A percentile compares a stretch with the other conserved stretches of the same genome.
Conservation (phyloP, 306 rosid genomes). For the Citrullus colocynthis region DNA sequence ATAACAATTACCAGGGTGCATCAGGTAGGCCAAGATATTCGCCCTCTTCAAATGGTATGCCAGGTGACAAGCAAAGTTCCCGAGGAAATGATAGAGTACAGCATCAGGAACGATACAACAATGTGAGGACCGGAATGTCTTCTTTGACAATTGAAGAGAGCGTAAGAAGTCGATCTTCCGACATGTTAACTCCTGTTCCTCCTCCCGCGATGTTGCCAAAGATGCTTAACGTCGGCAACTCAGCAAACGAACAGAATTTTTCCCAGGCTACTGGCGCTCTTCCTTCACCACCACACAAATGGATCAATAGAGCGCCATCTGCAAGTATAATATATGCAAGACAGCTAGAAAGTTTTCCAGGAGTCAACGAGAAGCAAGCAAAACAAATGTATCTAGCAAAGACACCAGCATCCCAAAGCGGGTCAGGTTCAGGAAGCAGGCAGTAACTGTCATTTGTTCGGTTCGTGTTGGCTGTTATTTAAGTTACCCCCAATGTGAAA, state of each 20-base stretch:
- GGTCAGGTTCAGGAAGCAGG: constrained; percentile 27
- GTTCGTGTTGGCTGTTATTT: constrained; percentile 1
- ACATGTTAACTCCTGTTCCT: constrained; percentile 1
- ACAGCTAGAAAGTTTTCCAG: constrained; percentile 41
- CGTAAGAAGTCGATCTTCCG: constrained; percentile 6
- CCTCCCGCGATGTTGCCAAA: constrained; percentile 8
- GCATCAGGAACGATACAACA: constrained; percentile 20
- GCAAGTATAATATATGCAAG: constrained; percentile 31
- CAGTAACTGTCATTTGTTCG: constrained; percentile 18
- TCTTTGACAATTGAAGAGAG: constrained; percentile 19
- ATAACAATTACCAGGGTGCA: constrained; percentile 44
- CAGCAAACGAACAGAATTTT: constrained; percentile 26
- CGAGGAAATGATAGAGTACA: constrained; percentile 15
- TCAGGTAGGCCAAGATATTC: constrained; percentile 47
- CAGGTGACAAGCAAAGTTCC: constrained; percentile 40
- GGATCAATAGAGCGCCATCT: constrained; percentile 48
- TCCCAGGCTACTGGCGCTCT: constrained; percentile 34
- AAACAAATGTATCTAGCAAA: constrained; percentile 60
- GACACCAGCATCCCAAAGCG: constrained; percentile 34
- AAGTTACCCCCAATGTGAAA: neutral
- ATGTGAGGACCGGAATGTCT: constrained; percentile 14
- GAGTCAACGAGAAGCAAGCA: constrained; percentile 44
- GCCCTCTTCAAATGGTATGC: constrained; percentile 39
- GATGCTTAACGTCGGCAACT: constrained; percentile 29
- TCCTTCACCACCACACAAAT: constrained; percentile 77